Conservation (phyloP, 441 rosid species). For the Raphanus hybrid region DNA sequence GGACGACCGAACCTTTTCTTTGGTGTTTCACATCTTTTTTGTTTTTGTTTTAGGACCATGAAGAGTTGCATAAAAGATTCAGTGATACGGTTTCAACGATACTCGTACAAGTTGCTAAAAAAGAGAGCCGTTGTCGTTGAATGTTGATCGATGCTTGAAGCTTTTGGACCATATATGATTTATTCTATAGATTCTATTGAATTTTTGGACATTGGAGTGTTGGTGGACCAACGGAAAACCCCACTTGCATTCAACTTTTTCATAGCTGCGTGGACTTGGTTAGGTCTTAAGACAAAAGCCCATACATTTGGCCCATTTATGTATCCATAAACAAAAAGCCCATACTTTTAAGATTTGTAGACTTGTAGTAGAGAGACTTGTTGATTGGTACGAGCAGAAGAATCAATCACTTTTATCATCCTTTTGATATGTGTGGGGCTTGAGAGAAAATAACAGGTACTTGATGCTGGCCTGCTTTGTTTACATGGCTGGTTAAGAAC, state of each 20-base stretch:
- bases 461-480: slow-evolving; percentile 68
- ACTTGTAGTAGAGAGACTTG: background rate
- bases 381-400: background rate
- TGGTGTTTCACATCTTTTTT: background rate
- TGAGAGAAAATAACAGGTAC: slow-evolving; percentile 74
- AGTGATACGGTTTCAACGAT: slow-evolving; percentile 37
- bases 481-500: slow-evolving; percentile 74
- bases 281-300: slow-evolving; percentile 1
- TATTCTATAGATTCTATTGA: slow-evolving; percentile 15
- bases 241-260: slow-evolving; percentile 35
- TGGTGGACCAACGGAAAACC: slow-evolving; percentile 20
- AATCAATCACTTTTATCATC: background rate
- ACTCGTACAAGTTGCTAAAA: slow-evolving; percentile 31
- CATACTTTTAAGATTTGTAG: background rate
- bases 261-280: background rate
- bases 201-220: slow-evolving; percentile 21
- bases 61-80: slow-evolving; percentile 15
- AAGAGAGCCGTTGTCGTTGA: slow-evolving; percentile 19
- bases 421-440: slow-evolving; percentile 25
- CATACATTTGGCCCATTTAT: background rate
- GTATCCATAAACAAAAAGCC: background rate
- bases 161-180: slow-evolving; percentile 42
- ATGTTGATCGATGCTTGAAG: slow-evolving; percentile 9
- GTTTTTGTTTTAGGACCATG: slow-evolving; percentile 13
- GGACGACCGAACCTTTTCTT: slow-evolving; percentile 36